Evolutionary conservation across 495 filamentous ascomycete genomes (phyloP), one percentile per base, ranked within the genome.

Genomic region (Lentithecium fluviatile): DNA sequence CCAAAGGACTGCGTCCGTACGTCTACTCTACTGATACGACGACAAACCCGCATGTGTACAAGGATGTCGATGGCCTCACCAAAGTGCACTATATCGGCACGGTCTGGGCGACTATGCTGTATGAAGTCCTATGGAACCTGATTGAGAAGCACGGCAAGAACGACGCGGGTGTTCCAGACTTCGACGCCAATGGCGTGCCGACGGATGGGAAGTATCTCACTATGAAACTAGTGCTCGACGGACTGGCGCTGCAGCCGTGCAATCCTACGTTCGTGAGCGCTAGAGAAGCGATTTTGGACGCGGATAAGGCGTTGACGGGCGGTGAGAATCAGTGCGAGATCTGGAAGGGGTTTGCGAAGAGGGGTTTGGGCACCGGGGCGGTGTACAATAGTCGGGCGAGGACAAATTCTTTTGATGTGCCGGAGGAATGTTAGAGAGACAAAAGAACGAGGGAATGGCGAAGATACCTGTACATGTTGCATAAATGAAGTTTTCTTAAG

Each of bases 171-270:
- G 67, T 73, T 67, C 78, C 80, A 20, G 69, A 60, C 36, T 79
- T 77, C 68, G 70, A 74, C 26, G 60, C 64, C 46, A 73, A 77
- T 20, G 73, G 71, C 15, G 74, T 80, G n/a, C 78, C 77, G 0
- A 80, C 75, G 29, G 77, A 78, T 45, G 80, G 79, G 17, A 77
- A 77, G 51, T 80, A 74, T 48, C 68, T 82, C 21, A 62, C 75
- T 15, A 74, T 82, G 71, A 80, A 83, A 72, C 62, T 83, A 12
- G 77, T 82, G 0, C 36, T 79, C 21, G 79, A 83, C 60, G 80
- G 68, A 15, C 76, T 83, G 79, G 78, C 78, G 24, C 54, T 83
- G 69, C 80, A 83, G 70, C 80, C 80, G 20, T 82, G 79, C 66
- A 76, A 70, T 58, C 80, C 80, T 21, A 79, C 73, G 58, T 81